phyloP scores from a whole-genome alignment of 306 rosid species.

The Medicago ruthenica region DNA sequence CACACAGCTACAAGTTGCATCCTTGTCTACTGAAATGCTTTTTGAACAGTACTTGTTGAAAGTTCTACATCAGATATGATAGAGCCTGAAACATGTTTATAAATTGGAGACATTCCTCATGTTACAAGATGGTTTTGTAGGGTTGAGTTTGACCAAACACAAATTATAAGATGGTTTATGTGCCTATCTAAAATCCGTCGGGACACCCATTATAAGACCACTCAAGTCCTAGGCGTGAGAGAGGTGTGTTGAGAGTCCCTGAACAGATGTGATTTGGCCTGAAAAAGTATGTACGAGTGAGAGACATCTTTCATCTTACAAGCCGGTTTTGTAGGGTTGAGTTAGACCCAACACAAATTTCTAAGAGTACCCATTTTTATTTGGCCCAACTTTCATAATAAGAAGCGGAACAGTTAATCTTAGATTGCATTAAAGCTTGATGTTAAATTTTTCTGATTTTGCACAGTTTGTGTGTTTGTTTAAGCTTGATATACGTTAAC shows the following conservation, averaged over 20 bases:
- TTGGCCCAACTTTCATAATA: conserved; percentile 11
- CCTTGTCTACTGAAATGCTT: conserved; percentile 23
- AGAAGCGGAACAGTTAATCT: conserved; percentile 6
- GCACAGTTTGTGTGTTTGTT: conserved; percentile 29
- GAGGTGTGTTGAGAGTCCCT: background rate
- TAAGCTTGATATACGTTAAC: conserved; percentile 21
- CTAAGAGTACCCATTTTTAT: background rate
- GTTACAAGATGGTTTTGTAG: no score
- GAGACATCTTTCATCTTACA: background rate
- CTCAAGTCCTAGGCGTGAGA: background rate
- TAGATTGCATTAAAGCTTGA: background rate
- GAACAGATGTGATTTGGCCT: background rate
- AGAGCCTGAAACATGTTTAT: no score
- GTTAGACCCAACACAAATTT: background rate
- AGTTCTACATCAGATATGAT: no score
- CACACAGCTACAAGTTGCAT: conserved; percentile 4
- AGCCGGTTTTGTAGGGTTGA: background rate
- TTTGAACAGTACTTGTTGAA: conserved; percentile 2
- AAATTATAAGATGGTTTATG: background rate
- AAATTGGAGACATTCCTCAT: no score
- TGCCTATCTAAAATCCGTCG: background rate
- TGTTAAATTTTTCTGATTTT: conserved; percentile 34
- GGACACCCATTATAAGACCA: background rate
- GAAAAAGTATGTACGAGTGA: background rate
- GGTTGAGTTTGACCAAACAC: no score